Base-by-base conservation (phyloP, 352 stramenopile genomes). In the Globisporangium orthogonon region DNA sequence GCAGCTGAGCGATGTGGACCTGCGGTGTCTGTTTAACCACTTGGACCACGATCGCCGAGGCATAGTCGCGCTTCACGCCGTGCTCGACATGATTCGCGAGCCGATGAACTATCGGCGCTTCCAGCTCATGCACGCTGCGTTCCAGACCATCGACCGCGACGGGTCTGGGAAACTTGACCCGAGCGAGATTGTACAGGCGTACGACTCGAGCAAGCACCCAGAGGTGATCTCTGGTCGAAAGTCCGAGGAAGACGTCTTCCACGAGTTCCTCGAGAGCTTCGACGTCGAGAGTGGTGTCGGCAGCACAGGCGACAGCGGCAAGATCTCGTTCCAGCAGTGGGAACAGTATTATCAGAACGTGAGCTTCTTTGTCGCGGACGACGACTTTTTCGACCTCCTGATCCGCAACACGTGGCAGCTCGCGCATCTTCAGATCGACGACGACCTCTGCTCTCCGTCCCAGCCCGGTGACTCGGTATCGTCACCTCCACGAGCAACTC, bases 311-410 rank as follows among this genome's bases (percentile, higher is more conserved):
- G 47, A 67, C n/a, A 49, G 44, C 33, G 68, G 64, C 29, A 74
- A 71, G 52, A 75, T 89, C 48, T 62, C 68, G 10, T 69, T 64
- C 15, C 35, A 55, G 14, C 76, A 89, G 50, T 89, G 76, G 76
- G 68, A 83, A 56, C 64, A 87, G 18, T 97, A 97, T 66, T 97
- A 97, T 74, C 72, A 89, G 47, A 95, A 95, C 57, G 73, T 97
- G 4, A 88, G 80, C 55, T 91, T 90, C 44, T 86, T 86, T 47
- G 83, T 97, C 49, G 65, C 70, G 7, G 77, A 91, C 71, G 89
- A 97, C 66, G 85, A 97, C 40, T 91, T 96, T 53, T 97, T 97
- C 56, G 84, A 95, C 60, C 71, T 94, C 31, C 84, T 97, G 61
- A 68, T 97, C 39, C 81, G 86, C 58, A 97, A 96, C 59, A 86